These are phyloP conservation scores for Hanseniaspora lachancei DNA, from an alignment of 805 yeast genomes.

Conservation along the genomic window DNA sequence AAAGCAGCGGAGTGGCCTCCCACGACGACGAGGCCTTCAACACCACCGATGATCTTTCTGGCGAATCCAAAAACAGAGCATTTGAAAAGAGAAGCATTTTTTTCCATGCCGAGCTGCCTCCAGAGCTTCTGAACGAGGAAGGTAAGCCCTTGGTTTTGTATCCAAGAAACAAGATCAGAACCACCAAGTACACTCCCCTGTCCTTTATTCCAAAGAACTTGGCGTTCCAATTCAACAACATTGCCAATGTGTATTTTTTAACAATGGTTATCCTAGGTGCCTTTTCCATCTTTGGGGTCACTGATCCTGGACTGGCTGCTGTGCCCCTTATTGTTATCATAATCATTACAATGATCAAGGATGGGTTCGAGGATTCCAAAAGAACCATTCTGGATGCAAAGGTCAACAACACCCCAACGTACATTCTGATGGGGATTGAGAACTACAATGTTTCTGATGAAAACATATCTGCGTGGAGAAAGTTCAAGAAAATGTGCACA, in stretches of 20 bases:
- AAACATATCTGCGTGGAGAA: slow-evolving; percentile 54
- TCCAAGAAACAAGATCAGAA: slow-evolving; percentile 82
- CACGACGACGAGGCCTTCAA: slow-evolving; percentile 19
- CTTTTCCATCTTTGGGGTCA: slow-evolving; percentile 67
- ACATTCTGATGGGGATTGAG: slow-evolving; percentile 41
- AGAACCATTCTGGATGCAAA: slow-evolving; percentile 60
- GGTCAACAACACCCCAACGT: slow-evolving; percentile 62
- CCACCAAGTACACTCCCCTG: slow-evolving; percentile 88
- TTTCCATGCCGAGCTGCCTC: slow-evolving; percentile 50
- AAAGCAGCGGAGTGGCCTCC: slow-evolving; percentile 18
- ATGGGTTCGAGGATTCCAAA: slow-evolving; percentile 70
- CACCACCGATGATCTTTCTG: slow-evolving; percentile 17
- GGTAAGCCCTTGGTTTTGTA: slow-evolving; percentile 49
- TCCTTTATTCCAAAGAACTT: slow-evolving; percentile 80
- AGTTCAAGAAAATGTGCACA: slow-evolving; percentile 43
- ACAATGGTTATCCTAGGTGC: slow-evolving; percentile 66
- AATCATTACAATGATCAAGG: slow-evolving; percentile 59
- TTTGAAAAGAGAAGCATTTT: slow-evolving; percentile 38
- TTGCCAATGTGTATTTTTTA: slow-evolving; percentile 83
- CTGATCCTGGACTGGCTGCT: slow-evolving; percentile 58
- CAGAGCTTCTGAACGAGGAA: slow-evolving; percentile 42
- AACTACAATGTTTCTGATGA: slow-evolving; percentile 55
- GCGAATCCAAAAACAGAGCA: slow-evolving; percentile 29
- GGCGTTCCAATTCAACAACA: slow-evolving; percentile 64
- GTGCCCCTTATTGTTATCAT: slow-evolving; percentile 75